Base-by-base conservation (phyloP, 2,329 filamentous ascomycete genomes). In the Amphichorda felina region DNA sequence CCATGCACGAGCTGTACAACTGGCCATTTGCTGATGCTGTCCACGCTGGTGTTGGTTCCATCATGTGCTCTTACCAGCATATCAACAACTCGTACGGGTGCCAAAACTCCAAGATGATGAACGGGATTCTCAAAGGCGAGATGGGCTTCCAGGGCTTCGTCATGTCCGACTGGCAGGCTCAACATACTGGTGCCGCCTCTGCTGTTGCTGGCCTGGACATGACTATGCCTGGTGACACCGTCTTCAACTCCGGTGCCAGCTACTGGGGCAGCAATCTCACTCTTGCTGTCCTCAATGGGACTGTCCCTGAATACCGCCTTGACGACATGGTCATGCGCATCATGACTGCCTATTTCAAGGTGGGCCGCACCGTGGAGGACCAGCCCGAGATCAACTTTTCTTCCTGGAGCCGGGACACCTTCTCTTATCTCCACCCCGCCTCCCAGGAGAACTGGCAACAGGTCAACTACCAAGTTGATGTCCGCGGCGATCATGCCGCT, bases 271-370 rank as follows among this genome's bases (percentile, higher is more conserved):
- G 78, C 19, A 96, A 96, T 57, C 58, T 96, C 46, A 95, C 89
- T 2, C 64, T 94, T 33, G 84, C 84, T 2, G 78, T 95, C 5
- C 59, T 94, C 46, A 95, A 96, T 51, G 88, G 88, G 25, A 94
- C 87, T 1, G 64, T 96, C 22, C 85, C 89, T 1, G 75, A 83
- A 45, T 94, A 82, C 72, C 75, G 89, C 34, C 55, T 96, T 8
- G 88, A 95, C 46, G 91, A 96, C 51, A 94, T 94, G 80, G 84
- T 76, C 5, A 81, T 86, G 57, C 78, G 91, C 47, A 94, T 82
- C 51, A 79, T 82, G 74, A 68, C 78, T 5, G 65, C 76, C 28
- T 76, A 72, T 51, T 82, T 79, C 63, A 80, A 81, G 56, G 73
- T 79, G 26, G 74, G 75, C 35, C 63, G 67, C 42, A 67, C 62